Evolutionary conservation across 495 filamentous ascomycete species (phyloP), one percentile per base, ranked within the genome.

Genomic region (Filosporella fistucella): DNA sequence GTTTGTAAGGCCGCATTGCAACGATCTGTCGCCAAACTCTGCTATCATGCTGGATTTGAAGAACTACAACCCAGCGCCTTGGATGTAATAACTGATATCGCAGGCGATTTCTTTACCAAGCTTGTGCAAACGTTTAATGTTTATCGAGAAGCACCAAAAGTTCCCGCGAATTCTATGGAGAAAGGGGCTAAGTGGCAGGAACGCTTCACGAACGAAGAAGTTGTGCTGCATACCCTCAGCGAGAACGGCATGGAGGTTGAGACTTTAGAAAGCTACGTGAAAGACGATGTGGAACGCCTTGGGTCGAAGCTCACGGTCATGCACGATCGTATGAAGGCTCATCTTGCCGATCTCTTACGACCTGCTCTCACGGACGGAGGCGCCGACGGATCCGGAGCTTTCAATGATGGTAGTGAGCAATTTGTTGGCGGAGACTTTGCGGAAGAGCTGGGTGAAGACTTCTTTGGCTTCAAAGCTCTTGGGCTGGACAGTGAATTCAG

Each of bases 391-490:
- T 88, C 84, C 4, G 84, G 82, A 49, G 86, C 89, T 1, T 99
- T 99, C 68, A 83, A 90, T 49, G 93, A 99, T 59, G 91, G 91
- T 48, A 95, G 89, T 58, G 93, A 99, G 54, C 91, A 97, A 64
- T 99, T 99, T 57, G 80, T 96, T 42, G 87, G 86, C 29, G 93
- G 93, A 41, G 91, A 97, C 60, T 99, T 96, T 62, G 93, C 93
- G 1, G 93, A 95, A 67, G 93, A 97, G 56, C 84, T 97, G 24
- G 91, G 88, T 49, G 93, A 96, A 66, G 93, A 99, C 68, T 99
- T 96, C 76, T 97, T 99, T 55, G 93, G 93, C 9, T 96, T 99
- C 77, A 91, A 91, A 63, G 91, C 95, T 53, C 75, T 97, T 26
- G 93, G 93, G 14, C 74, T 98, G 23, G 91, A 95, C 58, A 82